Percentiles rank a stretch among this genome's conserved stretches.
These are phyloP conservation scores for Fusarium sp. DNA, from an alignment of 2,329 filamentous ascomycete species.

Conservation along the genomic window DNA sequence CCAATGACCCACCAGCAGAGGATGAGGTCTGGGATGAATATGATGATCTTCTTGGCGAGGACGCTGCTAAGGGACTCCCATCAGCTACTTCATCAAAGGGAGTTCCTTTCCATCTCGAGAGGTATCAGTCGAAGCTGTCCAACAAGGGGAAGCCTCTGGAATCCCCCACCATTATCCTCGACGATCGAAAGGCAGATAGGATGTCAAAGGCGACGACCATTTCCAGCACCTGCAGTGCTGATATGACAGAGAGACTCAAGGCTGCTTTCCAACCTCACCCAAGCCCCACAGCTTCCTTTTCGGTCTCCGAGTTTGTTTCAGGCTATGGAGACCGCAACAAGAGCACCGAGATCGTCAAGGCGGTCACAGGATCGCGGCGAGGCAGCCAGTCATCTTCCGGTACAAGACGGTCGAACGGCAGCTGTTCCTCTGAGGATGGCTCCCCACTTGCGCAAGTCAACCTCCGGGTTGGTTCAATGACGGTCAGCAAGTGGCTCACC, in stretches of 20 bases:
- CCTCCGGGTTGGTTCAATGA: slow-evolving; percentile 82
- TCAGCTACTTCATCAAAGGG: slow-evolving; percentile 69
- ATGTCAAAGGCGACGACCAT: slow-evolving; percentile 52
- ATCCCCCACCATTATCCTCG: slow-evolving; percentile 59
- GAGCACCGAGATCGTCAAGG: slow-evolving; percentile 39
- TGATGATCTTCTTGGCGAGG: slow-evolving; percentile 84
- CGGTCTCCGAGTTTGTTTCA: slow-evolving; percentile 55
- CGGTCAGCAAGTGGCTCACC: slow-evolving; percentile 88
- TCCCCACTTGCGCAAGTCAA: slow-evolving; percentile 79
- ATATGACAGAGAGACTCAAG: slow-evolving; percentile 65
- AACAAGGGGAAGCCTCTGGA: slow-evolving; percentile 56
- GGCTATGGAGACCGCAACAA: slow-evolving; percentile 38
- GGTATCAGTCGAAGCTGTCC: slow-evolving; percentile 54
- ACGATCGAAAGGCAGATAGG: slow-evolving; percentile 48
- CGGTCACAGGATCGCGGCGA: slow-evolving; percentile 45
- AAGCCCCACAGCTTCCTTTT: slow-evolving; percentile 58
- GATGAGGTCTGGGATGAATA: slow-evolving; percentile 97
- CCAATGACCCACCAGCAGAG: slow-evolving; percentile 73
- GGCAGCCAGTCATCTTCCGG: slow-evolving; percentile 49
- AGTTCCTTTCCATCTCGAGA: slow-evolving; percentile 67
- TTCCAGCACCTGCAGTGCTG: slow-evolving; percentile 66
- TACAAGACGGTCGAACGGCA: slow-evolving; percentile 57
- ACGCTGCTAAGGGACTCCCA: slow-evolving; percentile 56
- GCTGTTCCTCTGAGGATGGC: slow-evolving; percentile 66
- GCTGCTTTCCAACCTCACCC: slow-evolving; percentile 59